Evolutionary conservation across 139 green algal genomes (phyloP), one percentile per base, ranked within the genome.

Genomic region (Eudorina sp.): DNA sequence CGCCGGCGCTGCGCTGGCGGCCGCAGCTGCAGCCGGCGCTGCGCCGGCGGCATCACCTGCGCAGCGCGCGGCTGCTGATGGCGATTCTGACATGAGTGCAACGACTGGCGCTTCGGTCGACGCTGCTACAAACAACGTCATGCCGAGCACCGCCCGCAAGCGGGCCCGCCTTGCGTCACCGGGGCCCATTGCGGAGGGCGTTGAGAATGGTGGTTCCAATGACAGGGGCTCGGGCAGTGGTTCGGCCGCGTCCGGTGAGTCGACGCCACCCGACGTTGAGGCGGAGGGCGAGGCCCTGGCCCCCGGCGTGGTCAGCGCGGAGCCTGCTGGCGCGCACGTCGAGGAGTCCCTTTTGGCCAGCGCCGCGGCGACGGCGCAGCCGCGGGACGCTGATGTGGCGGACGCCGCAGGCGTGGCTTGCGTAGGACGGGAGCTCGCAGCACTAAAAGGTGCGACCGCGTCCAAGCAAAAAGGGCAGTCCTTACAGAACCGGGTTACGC

Each of bases 81-180:
- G 16, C 2, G 36, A n/a, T n/a, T n/a, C n/a, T n/a, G n/a, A n/a
- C n/a, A n/a, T n/a, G n/a, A n/a, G 11, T 45, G 66, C 38, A 21
- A 34, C 34, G 31, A 34, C 29, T 75, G 66, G 21, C 36, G 38
- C 18, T 46, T 14, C 18, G 19, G 66, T 29, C 3, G 66, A 46
- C 3, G 66, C 34, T 4, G n/a, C 36, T 29, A 34, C 62, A 34
- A 72, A n/a, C n/a, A n/a, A n/a, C n/a, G n/a, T n/a, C n/a, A n/a
- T n/a, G n/a, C n/a, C 62, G 62, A 34, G 9, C 70, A 43, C 70
- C 7, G 70, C 70, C 41, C 70, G 70, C 41, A 79, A 79, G 70
- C 70, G 70, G 7, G 70, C 70, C 11, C 70, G 70, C 27, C 40
- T 79, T 19, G 40, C 40, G 9, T 14, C 40, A 2, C 8, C 43